Percentiles rank a stretch among this genome's conserved stretches.
Conservation (phyloP, 2,329 filamentous ascomycete species). For the Penicillium sp. region DNA sequence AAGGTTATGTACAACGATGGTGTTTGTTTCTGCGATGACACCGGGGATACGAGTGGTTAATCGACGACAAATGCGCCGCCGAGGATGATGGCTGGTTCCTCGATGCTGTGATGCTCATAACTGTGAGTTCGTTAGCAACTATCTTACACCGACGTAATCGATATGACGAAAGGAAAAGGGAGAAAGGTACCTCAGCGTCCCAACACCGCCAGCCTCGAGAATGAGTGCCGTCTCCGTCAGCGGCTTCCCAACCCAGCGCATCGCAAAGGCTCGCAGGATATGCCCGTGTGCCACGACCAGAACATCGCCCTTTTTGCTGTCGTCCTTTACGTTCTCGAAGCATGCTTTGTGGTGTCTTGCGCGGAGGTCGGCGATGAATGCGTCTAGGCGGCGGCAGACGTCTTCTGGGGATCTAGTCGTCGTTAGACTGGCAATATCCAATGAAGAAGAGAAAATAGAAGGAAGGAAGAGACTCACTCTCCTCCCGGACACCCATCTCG, state of each 20-base stretch:
- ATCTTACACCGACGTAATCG: no score
- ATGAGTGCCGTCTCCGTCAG: constrained; percentile 73
- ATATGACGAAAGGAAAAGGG: background rate
- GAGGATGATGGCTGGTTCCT: constrained; percentile 75
- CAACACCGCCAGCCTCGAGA: constrained; percentile 83
- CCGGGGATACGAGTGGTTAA: background rate
- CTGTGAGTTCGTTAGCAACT: constrained; percentile 38
- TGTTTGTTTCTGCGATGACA: background rate
- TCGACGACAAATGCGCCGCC: constrained; percentile 64
- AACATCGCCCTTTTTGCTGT: constrained; percentile 57
- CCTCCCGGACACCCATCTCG: constrained; percentile 80
- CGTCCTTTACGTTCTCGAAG: constrained; percentile 51
- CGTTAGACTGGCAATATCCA: background rate
- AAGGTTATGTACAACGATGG: background rate
- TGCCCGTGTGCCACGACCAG: constrained; percentile 86
- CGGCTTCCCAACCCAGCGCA: constrained; percentile 74
- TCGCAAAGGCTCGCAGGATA: constrained; percentile 81
- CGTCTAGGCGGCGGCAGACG: constrained; percentile 68
- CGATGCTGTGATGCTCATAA: constrained; percentile 74
- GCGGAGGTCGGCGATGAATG: constrained; percentile 71
- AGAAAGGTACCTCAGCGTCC: constrained; percentile 63
- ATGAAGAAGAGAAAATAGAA: background rate
- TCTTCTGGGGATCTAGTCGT: constrained; percentile 63
- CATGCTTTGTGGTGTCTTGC: constrained; percentile 59
- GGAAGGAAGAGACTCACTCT: constrained; percentile 56